A percentile compares a stretch with the other conserved stretches of the same genome.
Evolutionary conservation across 176 grass and related monocot genomes (phyloP).

Genomic region (Cocos nucifera): DNA sequence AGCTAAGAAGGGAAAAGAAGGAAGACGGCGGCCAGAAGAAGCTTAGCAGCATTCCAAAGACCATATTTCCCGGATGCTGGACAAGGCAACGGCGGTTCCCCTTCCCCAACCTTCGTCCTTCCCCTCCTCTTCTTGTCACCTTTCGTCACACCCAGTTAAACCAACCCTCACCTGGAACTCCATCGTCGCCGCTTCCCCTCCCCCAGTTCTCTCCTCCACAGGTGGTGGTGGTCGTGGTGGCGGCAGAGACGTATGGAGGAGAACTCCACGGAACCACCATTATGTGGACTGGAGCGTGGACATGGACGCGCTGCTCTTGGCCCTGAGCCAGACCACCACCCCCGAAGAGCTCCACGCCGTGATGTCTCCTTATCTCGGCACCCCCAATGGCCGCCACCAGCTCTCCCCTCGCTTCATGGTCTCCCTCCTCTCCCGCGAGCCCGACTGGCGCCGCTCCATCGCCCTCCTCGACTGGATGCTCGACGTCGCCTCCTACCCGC

Average conservation of each 20-base stretch:
- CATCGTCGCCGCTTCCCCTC: too few relatives aligned
- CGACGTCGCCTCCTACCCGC: constrained; percentile 22
- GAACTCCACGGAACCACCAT: constrained; percentile 24
- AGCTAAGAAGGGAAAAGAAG: too few relatives aligned
- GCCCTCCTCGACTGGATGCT: constrained; percentile 68
- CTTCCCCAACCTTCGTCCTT: too few relatives aligned
- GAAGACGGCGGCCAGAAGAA: too few relatives aligned
- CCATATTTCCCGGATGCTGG: too few relatives aligned
- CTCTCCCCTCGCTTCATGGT: constrained; percentile 80
- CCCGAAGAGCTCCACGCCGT: constrained; percentile 43
- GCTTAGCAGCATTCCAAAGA: too few relatives aligned
- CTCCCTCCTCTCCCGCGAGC: constrained; percentile 71
- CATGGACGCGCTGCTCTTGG: constrained; percentile 38
- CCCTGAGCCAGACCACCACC: constrained; percentile 38
- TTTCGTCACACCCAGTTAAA: too few relatives aligned
- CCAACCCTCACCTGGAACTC: too few relatives aligned
- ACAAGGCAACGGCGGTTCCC: too few relatives aligned
- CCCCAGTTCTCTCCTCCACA: too few relatives aligned
- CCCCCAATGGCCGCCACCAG: neutral
- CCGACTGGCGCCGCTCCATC: constrained; percentile 56
- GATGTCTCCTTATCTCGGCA: constrained; percentile 39
- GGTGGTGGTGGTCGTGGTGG: too few relatives aligned
- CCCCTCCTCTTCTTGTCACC: too few relatives aligned
- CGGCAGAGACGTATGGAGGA: constrained; percentile 43
- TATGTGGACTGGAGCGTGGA: constrained; percentile 39